phyloP scores from a whole-genome alignment of 768 basidiomycete species.

The Lyophyllum semitale region DNA sequence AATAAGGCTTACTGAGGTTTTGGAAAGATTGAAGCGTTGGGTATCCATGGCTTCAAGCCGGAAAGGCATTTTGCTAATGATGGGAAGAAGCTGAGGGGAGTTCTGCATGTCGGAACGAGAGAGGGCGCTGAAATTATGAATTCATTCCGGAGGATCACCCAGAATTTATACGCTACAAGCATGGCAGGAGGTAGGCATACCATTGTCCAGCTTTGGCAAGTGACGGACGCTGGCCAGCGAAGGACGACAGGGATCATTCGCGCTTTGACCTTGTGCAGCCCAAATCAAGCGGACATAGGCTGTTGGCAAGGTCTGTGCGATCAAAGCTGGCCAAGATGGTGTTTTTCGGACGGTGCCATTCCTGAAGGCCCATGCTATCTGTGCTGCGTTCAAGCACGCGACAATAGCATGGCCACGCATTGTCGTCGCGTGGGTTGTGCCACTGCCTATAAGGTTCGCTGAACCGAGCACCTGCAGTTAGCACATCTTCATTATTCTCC shows the following conservation, averaged over 20 bases:
- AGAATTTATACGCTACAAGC: conserved; percentile 13
- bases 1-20: conserved; percentile 18
- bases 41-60: conserved; percentile 27
- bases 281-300: neutral
- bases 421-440: conserved; percentile 6
- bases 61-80: conserved; percentile 2
- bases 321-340: neutral
- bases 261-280: conserved; percentile 4
- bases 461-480: neutral
- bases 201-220: conserved; percentile 13
- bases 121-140: neutral
- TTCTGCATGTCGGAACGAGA: neutral
- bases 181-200: conserved; percentile 7
- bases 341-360: conserved; percentile 8
- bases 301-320: neutral
- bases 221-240: conserved; percentile 6
- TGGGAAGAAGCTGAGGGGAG: conserved; percentile 5
- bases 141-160: neutral
- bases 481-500: conserved; percentile 6
- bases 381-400: conserved; percentile 4
- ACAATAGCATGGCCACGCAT: conserved; percentile 17
- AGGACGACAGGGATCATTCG: neutral
- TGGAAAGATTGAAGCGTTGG: conserved; percentile 30
- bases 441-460: neutral
- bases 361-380: neutral